A percentile compares a stretch with the other conserved stretches of the same genome.
Conservation (phyloP, 2,329 filamentous ascomycete genomes). For the Leptosphaerulina australis region DNA sequence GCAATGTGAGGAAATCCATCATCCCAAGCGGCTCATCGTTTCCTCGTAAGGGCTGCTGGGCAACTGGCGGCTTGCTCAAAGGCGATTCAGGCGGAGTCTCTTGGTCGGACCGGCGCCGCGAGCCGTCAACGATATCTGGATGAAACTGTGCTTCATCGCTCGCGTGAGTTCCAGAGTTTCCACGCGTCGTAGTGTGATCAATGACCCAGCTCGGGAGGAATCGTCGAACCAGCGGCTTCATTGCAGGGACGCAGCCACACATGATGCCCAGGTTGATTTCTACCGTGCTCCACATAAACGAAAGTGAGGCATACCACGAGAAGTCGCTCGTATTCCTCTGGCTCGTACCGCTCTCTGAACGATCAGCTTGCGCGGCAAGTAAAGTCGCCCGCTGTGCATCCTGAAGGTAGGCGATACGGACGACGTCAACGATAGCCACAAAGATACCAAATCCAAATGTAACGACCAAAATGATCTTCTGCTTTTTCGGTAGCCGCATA, state of each 20-base stretch:
- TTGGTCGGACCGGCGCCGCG: slow-evolving; percentile 27
- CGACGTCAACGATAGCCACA: slow-evolving; percentile 83
- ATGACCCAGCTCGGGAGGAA: slow-evolving; percentile 63
- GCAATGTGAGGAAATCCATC: slow-evolving; percentile 61
- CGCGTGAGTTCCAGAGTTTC: slow-evolving; percentile 35
- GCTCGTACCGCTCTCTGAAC: slow-evolving; percentile 31
- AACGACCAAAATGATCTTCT: slow-evolving; percentile 84
- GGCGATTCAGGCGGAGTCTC: slow-evolving; percentile 34
- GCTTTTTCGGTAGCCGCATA: slow-evolving; percentile 81
- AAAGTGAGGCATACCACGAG: slow-evolving; percentile 76
- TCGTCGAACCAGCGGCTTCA: slow-evolving; percentile 81
- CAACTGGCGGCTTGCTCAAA: slow-evolving; percentile 29
- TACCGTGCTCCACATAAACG: slow-evolving; percentile 92
- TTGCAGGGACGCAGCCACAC: slow-evolving; percentile 87
- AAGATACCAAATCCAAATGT: slow-evolving; percentile 89
- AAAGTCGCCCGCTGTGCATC: slow-evolving; percentile 63
- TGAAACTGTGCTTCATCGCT: slow-evolving; percentile 39
- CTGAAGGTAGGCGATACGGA: slow-evolving; percentile 89
- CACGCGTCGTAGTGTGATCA: slow-evolving; percentile 49
- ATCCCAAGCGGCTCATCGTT: slow-evolving; percentile 50
- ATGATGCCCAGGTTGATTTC: slow-evolving; percentile 91
- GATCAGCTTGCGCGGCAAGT: slow-evolving; percentile 46
- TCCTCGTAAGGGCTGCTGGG: slow-evolving; percentile 23
- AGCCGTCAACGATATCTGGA: slow-evolving; percentile 31
- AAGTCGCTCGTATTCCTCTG: slow-evolving; percentile 57